Evolutionary conservation across 140 eudicot species (phyloP).

Genomic region (Ambrosia hybrid): DNA sequence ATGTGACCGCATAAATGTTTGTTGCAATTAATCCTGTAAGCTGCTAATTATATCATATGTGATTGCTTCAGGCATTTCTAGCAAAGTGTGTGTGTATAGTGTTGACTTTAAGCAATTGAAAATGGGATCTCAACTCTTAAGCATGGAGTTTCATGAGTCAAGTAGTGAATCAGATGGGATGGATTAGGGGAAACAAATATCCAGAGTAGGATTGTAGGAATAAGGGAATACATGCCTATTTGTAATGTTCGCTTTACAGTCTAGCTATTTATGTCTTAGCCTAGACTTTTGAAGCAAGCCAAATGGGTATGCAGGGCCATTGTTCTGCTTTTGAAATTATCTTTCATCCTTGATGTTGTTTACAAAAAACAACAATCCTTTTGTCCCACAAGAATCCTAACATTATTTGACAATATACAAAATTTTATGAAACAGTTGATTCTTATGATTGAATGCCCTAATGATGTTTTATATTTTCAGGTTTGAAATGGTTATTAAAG

Average conservation of each 20-base stretch:
- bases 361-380: background rate
- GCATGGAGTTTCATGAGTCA: no score
- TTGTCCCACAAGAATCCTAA: conserved; percentile 1
- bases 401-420: conserved; percentile 5
- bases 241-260: background rate
- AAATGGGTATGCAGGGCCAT: conserved; percentile 6
- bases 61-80: background rate
- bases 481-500: conserved; percentile 57
- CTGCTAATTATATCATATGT: conserved; percentile 8
- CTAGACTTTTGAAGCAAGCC: conserved; percentile 1
- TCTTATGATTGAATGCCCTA: conserved; percentile 4
- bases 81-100: background rate
- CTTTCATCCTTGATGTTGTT: background rate
- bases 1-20: background rate
- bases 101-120: background rate
- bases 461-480: no score
- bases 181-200: conserved; percentile 6
- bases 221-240: background rate
- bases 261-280: conserved; percentile 4
- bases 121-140: background rate
- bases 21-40: conserved; percentile 2
- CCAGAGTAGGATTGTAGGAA: background rate
- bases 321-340: background rate
- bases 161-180: background rate
- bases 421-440: conserved; percentile 4